phyloP scores from a whole-genome alignment of 192 early-diverging fungal genomes.

The Linnemannia hyalina region DNA sequence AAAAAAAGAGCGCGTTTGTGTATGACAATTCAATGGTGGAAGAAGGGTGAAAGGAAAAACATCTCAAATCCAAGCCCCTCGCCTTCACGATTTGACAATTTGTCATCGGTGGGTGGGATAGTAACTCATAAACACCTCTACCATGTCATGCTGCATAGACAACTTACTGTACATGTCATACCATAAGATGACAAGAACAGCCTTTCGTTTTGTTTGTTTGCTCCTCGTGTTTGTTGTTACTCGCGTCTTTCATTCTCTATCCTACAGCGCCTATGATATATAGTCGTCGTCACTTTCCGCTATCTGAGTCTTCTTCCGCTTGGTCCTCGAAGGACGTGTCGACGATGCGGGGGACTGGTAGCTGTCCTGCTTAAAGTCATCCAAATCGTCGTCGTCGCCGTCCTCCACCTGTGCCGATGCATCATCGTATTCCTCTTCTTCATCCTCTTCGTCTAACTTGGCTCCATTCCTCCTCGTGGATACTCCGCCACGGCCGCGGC shows the following conservation, averaged over 20 bases:
- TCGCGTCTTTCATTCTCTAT: neutral
- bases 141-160: no score
- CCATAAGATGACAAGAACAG: neutral
- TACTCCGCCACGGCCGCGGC: conserved; percentile 13
- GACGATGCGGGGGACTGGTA: neutral
- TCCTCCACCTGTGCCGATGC: neutral
- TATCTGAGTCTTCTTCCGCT: conserved; percentile 45
- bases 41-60: no score
- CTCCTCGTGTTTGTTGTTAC: neutral
- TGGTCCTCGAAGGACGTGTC: conserved; percentile 19
- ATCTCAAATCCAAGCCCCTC: no score
- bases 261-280: conserved; percentile 8
- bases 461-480: conserved; percentile 13
- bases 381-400: conserved; percentile 8
- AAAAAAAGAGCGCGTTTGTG: neutral
- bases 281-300: conserved; percentile 48
- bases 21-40: neutral
- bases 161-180: no score
- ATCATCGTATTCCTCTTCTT: conserved; percentile 7
- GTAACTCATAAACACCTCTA: no score
- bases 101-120: no score
- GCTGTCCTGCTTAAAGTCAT: neutral
- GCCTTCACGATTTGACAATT: no score
- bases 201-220: neutral
- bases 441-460: neutral